phyloP scores from a whole-genome alignment of 2,329 filamentous ascomycete genomes.

The Penicillium decumbens region DNA sequence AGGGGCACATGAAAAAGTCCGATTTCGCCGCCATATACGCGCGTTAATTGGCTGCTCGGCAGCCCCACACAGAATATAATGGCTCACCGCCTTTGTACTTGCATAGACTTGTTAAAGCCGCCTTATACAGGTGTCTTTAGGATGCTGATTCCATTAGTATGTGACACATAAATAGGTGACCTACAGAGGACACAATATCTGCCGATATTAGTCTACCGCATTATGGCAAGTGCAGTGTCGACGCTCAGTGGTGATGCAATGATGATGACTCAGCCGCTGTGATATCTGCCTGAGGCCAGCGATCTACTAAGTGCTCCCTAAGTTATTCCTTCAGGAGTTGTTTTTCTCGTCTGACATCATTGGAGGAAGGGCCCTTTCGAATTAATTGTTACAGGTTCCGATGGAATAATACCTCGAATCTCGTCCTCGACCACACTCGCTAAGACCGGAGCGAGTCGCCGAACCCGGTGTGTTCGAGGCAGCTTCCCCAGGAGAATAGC shows the following conservation, averaged over 20 bases:
- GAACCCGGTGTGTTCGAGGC: conserved; percentile 14
- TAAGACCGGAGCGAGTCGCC: conserved; percentile 9
- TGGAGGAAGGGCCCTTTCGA: conserved; percentile 1
- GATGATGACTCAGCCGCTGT: conserved; percentile 6
- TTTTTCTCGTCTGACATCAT: conserved; percentile 11
- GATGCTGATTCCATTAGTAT: neutral
- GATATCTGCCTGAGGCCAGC: neutral
- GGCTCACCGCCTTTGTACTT: conserved; percentile 13
- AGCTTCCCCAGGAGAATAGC: conserved; percentile 9
- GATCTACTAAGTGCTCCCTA: neutral
- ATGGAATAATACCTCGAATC: conserved; percentile 4
- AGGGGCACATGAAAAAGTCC: conserved; percentile 30
- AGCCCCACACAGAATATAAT: conserved; percentile 11
- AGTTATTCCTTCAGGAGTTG: conserved; percentile 2
- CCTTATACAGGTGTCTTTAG: neutral
- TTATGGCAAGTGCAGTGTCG: neutral
- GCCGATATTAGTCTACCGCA: neutral
- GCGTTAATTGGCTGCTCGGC: conserved; percentile 13
- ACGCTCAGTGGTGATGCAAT: conserved; percentile 7
- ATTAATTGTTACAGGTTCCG: neutral
- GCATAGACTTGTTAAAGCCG: no score
- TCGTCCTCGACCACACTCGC: neutral
- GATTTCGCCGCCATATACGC: conserved; percentile 25
- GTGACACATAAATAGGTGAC: no score
- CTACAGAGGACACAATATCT: neutral